Base-by-base conservation (phyloP, 257 asterid species). In the Fraxinus excelsior region DNA sequence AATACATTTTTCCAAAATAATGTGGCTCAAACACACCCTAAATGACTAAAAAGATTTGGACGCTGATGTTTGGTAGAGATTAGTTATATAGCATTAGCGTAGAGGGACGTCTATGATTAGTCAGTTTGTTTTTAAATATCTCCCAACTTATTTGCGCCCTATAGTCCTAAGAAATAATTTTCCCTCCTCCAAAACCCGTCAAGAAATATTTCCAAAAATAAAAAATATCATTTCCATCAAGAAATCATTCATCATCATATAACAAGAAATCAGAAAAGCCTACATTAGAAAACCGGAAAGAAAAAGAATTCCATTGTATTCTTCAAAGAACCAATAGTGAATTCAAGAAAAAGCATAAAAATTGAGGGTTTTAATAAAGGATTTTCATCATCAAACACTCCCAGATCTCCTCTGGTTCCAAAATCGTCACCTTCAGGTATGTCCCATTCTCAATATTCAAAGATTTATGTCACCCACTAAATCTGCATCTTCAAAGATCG, bases 401-500 rank as follows among this genome's bases (percentile, higher is more conserved):
- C 23, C 23, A 84, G 79, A 67, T 70, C 87, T 40, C 64, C 86
- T 49, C 72, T 86, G 29, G 74, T 46, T 49, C 85, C 82, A 65
- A 81, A 67, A 76, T 71, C 69, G 37, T 70, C 90, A 1, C 70
- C 65, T 68, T 81, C 90, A 21, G 94, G 98, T 88, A 88, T 25
- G 77, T 70, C 35, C 56, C 42, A n/a, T 49, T 40, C 53, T 40
- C 70, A 40, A 40, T 40, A 11, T 25, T 25, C 9, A 62, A 35
- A 89, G 86, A 73, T 90, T 85, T 85, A 92, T 84, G 93, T 82
- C 94, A 44, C 86, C 92, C 71, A 89, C 96, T 1, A 80, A 87
- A n/a, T 92, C 96, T 66, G 90, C 94, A 38, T 79, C 85, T 77
- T 87, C 96, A 7, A 89, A 89, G 79, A 88, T 86, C 68, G 76